phyloP scores from a whole-genome alignment of 2,329 filamentous ascomycete species.

The Trichoderma sp. region DNA sequence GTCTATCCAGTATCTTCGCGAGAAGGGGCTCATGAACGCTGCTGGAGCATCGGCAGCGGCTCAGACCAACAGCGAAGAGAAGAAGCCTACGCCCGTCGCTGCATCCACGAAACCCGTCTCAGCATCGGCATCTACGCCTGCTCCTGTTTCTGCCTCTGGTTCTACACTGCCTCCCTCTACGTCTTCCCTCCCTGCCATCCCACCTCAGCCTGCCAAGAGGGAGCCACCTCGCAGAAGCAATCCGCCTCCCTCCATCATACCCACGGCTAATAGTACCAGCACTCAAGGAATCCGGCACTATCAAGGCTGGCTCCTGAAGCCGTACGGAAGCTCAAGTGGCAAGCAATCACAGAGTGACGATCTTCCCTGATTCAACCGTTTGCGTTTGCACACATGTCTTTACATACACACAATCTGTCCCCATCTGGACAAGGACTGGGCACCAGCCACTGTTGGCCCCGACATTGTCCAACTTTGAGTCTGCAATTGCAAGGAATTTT shows the following conservation, averaged over 20 bases:
- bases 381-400: not conserved
- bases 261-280: constrained; percentile 39
- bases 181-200: constrained; percentile 46
- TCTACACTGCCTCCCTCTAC: constrained; percentile 30
- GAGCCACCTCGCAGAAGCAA: constrained; percentile 42
- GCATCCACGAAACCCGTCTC: not conserved
- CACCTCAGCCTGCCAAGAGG: constrained; percentile 41
- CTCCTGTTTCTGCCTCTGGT: constrained; percentile 16
- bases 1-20: constrained; percentile 65
- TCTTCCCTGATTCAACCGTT: constrained; percentile 36
- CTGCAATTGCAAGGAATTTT: not conserved
- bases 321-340: constrained; percentile 41
- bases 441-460: not conserved
- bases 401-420: not conserved
- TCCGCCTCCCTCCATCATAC: constrained; percentile 37
- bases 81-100: constrained; percentile 23
- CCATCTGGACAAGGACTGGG: not conserved
- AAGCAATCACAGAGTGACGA: constrained; percentile 41
- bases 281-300: constrained; percentile 41
- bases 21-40: constrained; percentile 56
- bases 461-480: not conserved
- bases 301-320: constrained; percentile 44
- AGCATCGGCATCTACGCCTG: constrained; percentile 1
- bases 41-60: constrained; percentile 28
- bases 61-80: constrained; percentile 31